Evolutionary conservation across 2,329 filamentous ascomycete genomes (phyloP), one percentile per base, ranked within the genome.

Genomic region (Xylariaceae sp.): DNA sequence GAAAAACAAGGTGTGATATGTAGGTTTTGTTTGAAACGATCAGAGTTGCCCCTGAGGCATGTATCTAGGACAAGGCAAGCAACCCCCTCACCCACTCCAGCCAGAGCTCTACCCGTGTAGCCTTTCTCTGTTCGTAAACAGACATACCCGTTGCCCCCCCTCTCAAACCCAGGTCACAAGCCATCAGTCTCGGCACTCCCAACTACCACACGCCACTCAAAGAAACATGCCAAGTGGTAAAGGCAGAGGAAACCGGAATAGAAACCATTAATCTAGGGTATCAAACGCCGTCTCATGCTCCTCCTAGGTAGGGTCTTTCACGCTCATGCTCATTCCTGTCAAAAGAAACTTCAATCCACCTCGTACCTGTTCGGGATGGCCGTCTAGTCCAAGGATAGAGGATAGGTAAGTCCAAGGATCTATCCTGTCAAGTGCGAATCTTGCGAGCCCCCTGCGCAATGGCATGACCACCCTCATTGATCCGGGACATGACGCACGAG

Each of bases 401-500:
- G 19, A 19, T 19, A 19, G 19, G 19, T 19, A 19, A 19, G 19
- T 19, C 19, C 40, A 12, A 3, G 26, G 8, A 43, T 39, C 11
- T n/a, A 8, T 29, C n/a, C 62, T 51, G 27, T 66, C 57, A 56
- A 31, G 65, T 32, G 29, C 63, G 62, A 53, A 78, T 74, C 64
- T 78, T 83, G 60, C 78, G 76, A 32, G 75, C 81, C 6, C 84
- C 80, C 56, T 76, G 74, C 52, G 77, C 77, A 47, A 85, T 80
- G 2, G 55, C 51, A 31, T 76, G 74, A 63, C 77, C 76, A 63
- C 77, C 70, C 44, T 76, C 70, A 3, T 71, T 68, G 45, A 81
- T 85, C 50, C 94, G 86, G 58, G 91, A 96, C 91, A 99, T 96
- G 55, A 92, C 87, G 62, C 88, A 94, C 35, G 83, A 75, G 0